Evolutionary conservation across 768 basidiomycete species (phyloP), one percentile per base, ranked within the genome.

Genomic region (Plicaturopsis crispa): DNA sequence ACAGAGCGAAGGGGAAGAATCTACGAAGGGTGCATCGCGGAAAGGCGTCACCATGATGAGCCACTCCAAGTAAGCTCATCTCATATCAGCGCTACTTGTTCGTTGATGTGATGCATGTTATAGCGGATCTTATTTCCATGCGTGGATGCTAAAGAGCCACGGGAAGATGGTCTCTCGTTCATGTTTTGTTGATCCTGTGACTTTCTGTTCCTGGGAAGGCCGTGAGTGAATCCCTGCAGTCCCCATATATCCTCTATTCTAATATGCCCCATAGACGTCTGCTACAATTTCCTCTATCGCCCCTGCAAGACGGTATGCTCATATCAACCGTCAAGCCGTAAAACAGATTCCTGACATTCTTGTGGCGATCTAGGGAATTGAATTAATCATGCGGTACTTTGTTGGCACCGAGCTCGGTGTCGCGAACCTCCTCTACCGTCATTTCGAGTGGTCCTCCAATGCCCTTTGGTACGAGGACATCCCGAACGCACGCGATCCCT

Each of bases 191-290:
- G 93, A 98, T 52, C 90, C 93, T 6, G 83, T 86, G 20, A 76
- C 83, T 0, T 89, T 92, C 58, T 92, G 89, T 57, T 78, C 84
- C 5, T 97, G 91, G 91, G 92, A 96, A 72, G 91, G 90, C 43
- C 84, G 85, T 84, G 49, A 42, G 74, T 67, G 6, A 26, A 41
- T 35, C 16, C n/a, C 30, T 24, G 7, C 22, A 10, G n/a, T 41
- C 16, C 13, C 19, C 33, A 22, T 36, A 17, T 31, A 14, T 18
- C 13, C 13, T 36, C 10, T 34, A 23, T 31, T 32, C 40, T 36
- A 22, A 41, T 30, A 23, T 19, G n/a, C 39, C 38, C 32, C 19
- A 16, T 49, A 84, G 89, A 91, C 58, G 78, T 93, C 19, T 93
- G 91, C 56, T 86, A 84, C 62, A 91, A 90, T 53, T 94, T 94